Base-by-base conservation (phyloP, 129 eudicot genomes). In the Chrysanthemum seticuspe region DNA sequence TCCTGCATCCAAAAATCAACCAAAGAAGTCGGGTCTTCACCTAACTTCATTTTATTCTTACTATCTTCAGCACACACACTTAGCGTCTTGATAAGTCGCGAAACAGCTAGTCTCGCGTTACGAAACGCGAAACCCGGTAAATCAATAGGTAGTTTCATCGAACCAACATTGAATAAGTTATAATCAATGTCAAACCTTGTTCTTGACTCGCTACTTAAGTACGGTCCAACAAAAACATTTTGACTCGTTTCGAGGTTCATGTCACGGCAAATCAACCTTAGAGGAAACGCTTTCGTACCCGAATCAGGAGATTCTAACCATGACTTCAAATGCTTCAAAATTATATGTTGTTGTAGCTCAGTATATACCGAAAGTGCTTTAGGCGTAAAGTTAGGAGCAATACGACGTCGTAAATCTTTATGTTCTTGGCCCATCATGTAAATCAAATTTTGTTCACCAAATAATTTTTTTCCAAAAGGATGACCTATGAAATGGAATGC, bases 1-100 rank as follows among this genome's bases (percentile, higher is more conserved):
- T 89, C 98, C 63, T 87, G 96, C 95, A 89, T 89, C 98, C 96
- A 92, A 73, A 85, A 92, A 67, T 92, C 98, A 6, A 87, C 83
- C 14, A 92, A 53, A 55, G 96, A 92, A 0, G 82, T 72, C 0
- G 98, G 88, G 2, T 92, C 92, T 0, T 67, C 72, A 0, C 89
- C 94, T 10, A 27, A 19, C 5, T 45, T 72, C 95, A 92, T 89
- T 14, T 70, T 83, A 16, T 52, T 23, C 57, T 85, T 82, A 62
- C 98, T 89, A 10, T 83, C 84, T 50, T 75, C 87, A 0, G 90
- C 98, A 27, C 98, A 92, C 10, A 23, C 79, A 4, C 80, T 64
- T 0, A 92, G 90, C 9, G 87, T 87, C 3, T 80, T 75, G 4
- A 85, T 76, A 4, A 92, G 83, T 3, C 98, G 54, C 0, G 82